Evolutionary conservation across 305 asterid genomes (phyloP), one percentile per base, ranked within the genome.

Genomic region (Rubia balearica): DNA sequence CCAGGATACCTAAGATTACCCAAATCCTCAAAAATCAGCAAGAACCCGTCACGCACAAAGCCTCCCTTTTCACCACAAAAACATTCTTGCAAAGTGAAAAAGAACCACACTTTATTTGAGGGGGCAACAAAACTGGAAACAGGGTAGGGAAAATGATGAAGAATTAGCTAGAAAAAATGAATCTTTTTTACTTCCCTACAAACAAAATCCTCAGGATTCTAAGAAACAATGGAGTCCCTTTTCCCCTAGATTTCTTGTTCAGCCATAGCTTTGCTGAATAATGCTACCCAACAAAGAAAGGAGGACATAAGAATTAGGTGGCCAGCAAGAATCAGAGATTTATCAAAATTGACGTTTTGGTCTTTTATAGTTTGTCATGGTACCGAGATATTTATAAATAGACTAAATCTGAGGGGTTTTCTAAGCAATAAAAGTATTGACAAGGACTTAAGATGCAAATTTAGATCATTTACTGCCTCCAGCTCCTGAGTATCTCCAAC

Each of bases 31-130:
- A 67, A 51, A 60, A 56, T 30, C 69, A 76, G 17, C 64, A 72
- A 69, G 49, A 76, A 48, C 42, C 70, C 74, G 60, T 53, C 56
- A 69, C 33, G 69, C 66, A 61, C 42, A 68, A 36, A 36, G 11
- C 30, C 6, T 40, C 14, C 49, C 33, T 45, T 36, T 46, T 73
- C 56, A 59, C 45, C 64, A 59, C 68, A 59, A 65, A 17, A 73
- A 61, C 77, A 69, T 69, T 63, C 61, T 61, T 41, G 72, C 61
- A 69, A 73, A 61, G 65, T 27, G 33, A 62, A 10, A 63, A 63
- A 27, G 66, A 70, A 51, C 48, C 19, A 22, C 6, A 53, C 19
- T 36, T 14, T 10, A 3, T 12, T 33, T 14, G 48, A 69, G 11
- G 78, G 68, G 42, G 10, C 45, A 51, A 36, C 46, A 9, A 67